phyloP scores from a whole-genome alignment of 1,284 basidiomycete genomes.

The Neolentinus lepideus region DNA sequence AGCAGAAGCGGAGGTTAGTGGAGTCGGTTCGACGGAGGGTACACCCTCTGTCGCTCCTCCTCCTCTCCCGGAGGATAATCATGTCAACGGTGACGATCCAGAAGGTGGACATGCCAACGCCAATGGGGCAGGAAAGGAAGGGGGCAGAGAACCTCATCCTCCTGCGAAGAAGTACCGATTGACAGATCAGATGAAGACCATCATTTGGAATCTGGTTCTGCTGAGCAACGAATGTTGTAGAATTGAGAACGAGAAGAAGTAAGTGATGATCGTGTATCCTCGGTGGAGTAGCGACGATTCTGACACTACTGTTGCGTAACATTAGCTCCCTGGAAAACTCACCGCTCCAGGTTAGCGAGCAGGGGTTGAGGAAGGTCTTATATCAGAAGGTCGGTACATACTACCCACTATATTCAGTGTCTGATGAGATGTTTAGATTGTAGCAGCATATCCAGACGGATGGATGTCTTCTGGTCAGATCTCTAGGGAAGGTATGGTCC shows the following conservation, averaged over 20 bases:
- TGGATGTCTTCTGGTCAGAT: conserved; percentile 54
- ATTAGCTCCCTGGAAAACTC: conserved; percentile 45
- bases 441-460: conserved; percentile 66
- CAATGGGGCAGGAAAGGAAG: conserved; percentile 24
- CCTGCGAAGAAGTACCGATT: conserved; percentile 66
- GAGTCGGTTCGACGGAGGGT: conserved; percentile 25
- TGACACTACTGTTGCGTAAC: conserved; percentile 3
- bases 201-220: conserved; percentile 73
- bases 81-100: background rate
- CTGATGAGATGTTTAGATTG: conserved; percentile 37
- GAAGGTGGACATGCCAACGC: conserved; percentile 22
- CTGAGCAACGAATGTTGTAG: conserved; percentile 75
- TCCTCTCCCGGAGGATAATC: conserved; percentile 16
- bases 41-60: conserved; percentile 21
- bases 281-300: background rate
- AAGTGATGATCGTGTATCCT: conserved; percentile 20
- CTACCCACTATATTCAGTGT: background rate
- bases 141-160: conserved; percentile 40
- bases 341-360: conserved; percentile 67
- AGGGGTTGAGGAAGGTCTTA: conserved; percentile 65
- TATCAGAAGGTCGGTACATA: conserved; percentile 62
- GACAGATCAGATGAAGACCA: conserved; percentile 68
- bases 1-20: conserved; percentile 23
- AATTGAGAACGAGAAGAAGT: conserved; percentile 83
- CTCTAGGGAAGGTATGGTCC: conserved; percentile 34